Percentiles rank a stretch among this genome's conserved stretches.
phyloP scores from a whole-genome alignment of 148 eudicot species.

The Amaranthus palmeri region DNA sequence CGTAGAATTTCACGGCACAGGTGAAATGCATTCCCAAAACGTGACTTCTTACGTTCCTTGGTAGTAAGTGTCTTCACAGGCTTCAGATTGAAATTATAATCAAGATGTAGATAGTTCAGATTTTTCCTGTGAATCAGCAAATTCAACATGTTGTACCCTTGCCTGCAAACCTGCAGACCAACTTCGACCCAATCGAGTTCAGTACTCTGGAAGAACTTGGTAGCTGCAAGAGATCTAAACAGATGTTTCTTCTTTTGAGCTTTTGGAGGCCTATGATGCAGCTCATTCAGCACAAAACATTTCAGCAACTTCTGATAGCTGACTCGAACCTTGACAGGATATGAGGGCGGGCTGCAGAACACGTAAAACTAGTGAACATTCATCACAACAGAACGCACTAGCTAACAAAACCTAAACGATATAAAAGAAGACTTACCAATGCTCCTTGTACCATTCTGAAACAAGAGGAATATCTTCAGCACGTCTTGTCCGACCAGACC shows the following conservation, averaged over 20 bases:
- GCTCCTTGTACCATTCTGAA: constrained; percentile 99
- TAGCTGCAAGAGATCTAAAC: constrained; percentile 89
- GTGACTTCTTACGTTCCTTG: constrained; percentile 96
- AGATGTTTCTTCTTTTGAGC: constrained; percentile 98
- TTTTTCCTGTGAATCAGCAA: constrained; percentile 93
- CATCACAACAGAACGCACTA: not conserved
- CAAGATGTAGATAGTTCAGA: constrained; percentile 95
- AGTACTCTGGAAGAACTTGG: constrained; percentile 95
- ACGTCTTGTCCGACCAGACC: constrained; percentile 93
- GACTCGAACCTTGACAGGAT: constrained; percentile 98
- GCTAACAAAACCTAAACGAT: not conserved
- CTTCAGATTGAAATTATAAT: constrained; percentile 94
- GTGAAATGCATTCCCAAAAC: constrained; percentile 98
- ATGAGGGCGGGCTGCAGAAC: constrained; percentile 87
- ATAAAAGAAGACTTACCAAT: constrained; percentile 52
- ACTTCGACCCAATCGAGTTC: constrained; percentile 99
- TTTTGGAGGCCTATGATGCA: constrained; percentile 97
- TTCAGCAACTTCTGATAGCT: constrained; percentile 95
- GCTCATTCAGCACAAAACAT: constrained; percentile 94
- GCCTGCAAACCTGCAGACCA: constrained; percentile 98
- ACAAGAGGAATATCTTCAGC: constrained; percentile 99
- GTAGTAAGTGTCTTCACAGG: constrained; percentile 98
- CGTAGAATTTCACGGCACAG: constrained; percentile 98
- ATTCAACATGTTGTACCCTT: constrained; percentile 98
- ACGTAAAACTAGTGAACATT: not conserved